Conservation (phyloP, 2,329 filamentous ascomycete species). For the Neurospora crassa region DNA sequence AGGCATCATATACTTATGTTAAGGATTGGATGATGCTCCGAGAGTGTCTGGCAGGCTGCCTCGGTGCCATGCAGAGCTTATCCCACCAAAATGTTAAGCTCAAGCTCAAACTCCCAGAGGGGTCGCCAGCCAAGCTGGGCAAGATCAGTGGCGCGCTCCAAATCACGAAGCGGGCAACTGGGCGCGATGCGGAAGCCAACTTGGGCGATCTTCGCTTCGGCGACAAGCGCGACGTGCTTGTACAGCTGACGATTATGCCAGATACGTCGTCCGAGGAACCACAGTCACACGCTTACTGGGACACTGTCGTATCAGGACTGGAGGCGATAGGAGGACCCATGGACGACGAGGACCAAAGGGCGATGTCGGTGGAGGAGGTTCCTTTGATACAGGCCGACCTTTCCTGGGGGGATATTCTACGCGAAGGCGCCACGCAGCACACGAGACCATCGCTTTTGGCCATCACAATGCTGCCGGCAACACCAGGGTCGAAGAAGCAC, state of each 20-base stretch:
- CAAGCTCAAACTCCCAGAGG: conserved; percentile 86
- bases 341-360: conserved; percentile 76
- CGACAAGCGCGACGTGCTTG: conserved; percentile 86
- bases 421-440: conserved; percentile 78
- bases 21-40: conserved; percentile 99
- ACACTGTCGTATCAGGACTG: conserved; percentile 89
- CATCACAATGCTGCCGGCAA: conserved; percentile 84
- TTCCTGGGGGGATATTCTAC: conserved; percentile 83
- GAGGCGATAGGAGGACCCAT: conserved; percentile 84
- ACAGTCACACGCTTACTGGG: conserved; percentile 89
- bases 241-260: conserved; percentile 85
- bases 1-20: conserved; percentile 95
- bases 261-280: conserved; percentile 77
- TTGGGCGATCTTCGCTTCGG: conserved; percentile 90
- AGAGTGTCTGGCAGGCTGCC: conserved; percentile 86
- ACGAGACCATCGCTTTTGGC: conserved; percentile 83
- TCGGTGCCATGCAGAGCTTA: conserved; percentile 82
- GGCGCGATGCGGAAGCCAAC: conserved; percentile 85
- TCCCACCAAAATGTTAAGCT: conserved; percentile 99
- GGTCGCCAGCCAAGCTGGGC: conserved; percentile 94
- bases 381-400: conserved; percentile 93
- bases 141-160: conserved; percentile 96
- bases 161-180: conserved; percentile 91
- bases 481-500: conserved; percentile 50
- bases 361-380: conserved; percentile 83